Conservation (phyloP, 805 yeast genomes). For the Wickerhamomyces queroliae region DNA sequence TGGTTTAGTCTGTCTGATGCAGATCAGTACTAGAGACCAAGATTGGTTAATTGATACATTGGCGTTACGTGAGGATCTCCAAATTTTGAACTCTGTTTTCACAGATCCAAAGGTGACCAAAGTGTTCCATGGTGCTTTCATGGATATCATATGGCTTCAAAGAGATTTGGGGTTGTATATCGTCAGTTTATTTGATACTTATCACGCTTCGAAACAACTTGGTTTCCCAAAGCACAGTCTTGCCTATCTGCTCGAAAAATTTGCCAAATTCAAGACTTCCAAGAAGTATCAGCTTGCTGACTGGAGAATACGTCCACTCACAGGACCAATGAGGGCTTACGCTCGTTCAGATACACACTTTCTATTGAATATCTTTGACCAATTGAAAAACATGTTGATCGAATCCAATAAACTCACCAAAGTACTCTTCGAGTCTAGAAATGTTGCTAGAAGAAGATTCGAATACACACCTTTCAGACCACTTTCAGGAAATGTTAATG, state of each 20-base stretch:
- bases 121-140: slow-evolving; percentile 92
- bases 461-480: slow-evolving; percentile 71
- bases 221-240: slow-evolving; percentile 78
- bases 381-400: slow-evolving; percentile 57
- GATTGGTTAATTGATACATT: slow-evolving; percentile 90
- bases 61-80: slow-evolving; percentile 66
- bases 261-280: slow-evolving; percentile 80
- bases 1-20: slow-evolving; percentile 92
- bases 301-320: slow-evolving; percentile 89
- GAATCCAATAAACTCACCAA: slow-evolving; percentile 44
- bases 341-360: slow-evolving; percentile 97
- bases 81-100: slow-evolving; percentile 63
- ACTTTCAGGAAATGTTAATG: slow-evolving; percentile 22
- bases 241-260: slow-evolving; percentile 76
- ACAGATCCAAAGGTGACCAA: slow-evolving; percentile 78
- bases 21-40: slow-evolving; percentile 70
- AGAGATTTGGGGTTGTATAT: slow-evolving; percentile 89
- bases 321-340: slow-evolving; percentile 69
- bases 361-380: slow-evolving; percentile 72
- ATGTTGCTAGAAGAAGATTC: slow-evolving; percentile 74
- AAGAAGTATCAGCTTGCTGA: slow-evolving; percentile 95
- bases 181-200: slow-evolving; percentile 89
- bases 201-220: slow-evolving; percentile 77
- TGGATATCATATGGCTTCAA: slow-evolving; percentile 97
- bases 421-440: slow-evolving; percentile 70